Percentiles rank a stretch among this genome's conserved stretches.
Conservation (phyloP, 1,284 basidiomycete species). For the Tilletia indica region DNA sequence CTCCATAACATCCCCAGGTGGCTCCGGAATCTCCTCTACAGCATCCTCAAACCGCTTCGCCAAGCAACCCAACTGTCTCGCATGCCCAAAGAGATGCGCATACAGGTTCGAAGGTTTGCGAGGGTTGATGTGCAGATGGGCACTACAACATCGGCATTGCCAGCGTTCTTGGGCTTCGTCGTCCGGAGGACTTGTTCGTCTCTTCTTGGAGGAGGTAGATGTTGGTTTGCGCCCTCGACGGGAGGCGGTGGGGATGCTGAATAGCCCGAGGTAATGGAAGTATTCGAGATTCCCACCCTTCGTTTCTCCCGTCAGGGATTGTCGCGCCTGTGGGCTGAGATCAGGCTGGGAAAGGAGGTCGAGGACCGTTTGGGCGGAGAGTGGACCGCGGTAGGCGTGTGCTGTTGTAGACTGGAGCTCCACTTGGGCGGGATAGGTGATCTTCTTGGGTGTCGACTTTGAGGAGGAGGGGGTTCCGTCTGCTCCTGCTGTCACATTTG, state of each 20-base stretch:
- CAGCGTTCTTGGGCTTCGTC: no score
- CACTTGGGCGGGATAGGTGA: not conserved
- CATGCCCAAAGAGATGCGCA: conserved; percentile 4
- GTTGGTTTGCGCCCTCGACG: not conserved
- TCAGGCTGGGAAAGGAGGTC: not conserved
- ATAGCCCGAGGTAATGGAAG: not conserved
- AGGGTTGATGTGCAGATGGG: not conserved
- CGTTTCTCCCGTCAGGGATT: not conserved
- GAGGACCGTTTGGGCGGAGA: not conserved
- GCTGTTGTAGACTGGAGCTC: not conserved
- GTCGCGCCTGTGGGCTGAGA: not conserved
- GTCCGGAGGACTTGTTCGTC: not conserved
- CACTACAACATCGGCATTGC: not conserved
- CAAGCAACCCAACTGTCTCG: conserved; percentile 7
- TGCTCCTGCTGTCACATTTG: no score
- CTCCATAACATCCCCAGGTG: not conserved
- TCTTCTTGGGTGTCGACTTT: no score
- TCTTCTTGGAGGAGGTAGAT: not conserved
- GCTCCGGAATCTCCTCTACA: conserved; percentile 7
- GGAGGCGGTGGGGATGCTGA: not conserved
- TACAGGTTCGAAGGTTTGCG: not conserved
- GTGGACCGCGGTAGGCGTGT: not conserved
- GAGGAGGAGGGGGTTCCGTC: no score
- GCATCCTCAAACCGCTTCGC: not conserved
- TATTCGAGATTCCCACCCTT: not conserved